A percentile compares a stretch with the other conserved stretches of the same genome.
phyloP scores from a whole-genome alignment of 192 early-diverging fungal genomes.

The Backusella australiensis region DNA sequence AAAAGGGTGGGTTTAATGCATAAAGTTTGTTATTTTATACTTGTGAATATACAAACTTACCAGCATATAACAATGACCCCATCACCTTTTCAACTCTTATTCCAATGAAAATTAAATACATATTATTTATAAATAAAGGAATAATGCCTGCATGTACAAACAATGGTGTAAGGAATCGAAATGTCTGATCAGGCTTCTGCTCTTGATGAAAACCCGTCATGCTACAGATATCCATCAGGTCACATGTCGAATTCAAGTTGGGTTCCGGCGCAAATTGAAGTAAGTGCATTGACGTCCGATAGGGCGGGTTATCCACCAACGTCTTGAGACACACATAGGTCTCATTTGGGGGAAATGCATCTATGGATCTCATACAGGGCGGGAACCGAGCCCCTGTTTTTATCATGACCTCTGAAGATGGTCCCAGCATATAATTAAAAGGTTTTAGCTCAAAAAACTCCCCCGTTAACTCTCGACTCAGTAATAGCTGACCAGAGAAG shows the following conservation, averaged over 20 bases:
- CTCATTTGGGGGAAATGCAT: background rate
- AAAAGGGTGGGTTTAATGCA: too few relatives aligned
- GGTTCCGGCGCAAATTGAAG: constrained; percentile 10
- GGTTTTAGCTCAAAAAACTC: constrained; percentile 12
- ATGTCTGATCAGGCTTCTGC: constrained; percentile 67
- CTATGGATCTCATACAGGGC: constrained; percentile 70
- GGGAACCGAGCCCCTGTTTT: constrained; percentile 70
- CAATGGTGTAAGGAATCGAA: constrained; percentile 74
- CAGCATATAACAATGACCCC: constrained; percentile 66
- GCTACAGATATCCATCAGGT: constrained; percentile 56
- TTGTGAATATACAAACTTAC: constrained; percentile 37
- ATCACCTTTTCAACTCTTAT: constrained; percentile 73
- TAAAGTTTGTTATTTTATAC: background rate
- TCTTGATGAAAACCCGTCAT: constrained; percentile 50
- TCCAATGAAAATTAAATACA: constrained; percentile 66
- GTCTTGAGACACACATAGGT: constrained; percentile 1
- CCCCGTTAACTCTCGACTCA: background rate
- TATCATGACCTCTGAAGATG: background rate
- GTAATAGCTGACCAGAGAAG: background rate
- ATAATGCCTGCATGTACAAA: constrained; percentile 80
- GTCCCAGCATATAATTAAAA: constrained; percentile 14
- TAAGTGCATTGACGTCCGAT: background rate
- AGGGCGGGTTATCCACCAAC: background rate
- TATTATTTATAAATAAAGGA: constrained; percentile 72
- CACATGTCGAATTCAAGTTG: constrained; percentile 38